These are phyloP conservation scores for Saccharomycopsis oosterbeekiorum DNA, from an alignment of 805 yeast species.

Conservation along the genomic window DNA sequence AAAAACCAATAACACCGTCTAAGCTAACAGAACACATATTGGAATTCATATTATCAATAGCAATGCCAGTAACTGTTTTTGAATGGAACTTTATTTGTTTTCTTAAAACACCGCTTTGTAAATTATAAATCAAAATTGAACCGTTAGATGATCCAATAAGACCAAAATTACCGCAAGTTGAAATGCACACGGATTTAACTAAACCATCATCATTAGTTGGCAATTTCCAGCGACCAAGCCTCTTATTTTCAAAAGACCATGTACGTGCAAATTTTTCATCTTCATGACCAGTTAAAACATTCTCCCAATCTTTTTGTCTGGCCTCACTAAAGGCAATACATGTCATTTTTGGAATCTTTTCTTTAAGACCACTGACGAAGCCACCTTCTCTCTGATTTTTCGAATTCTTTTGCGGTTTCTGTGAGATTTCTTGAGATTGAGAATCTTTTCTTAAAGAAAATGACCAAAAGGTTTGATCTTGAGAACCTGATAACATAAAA, in stretches of 20 bases:
- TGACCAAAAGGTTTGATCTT: constrained; percentile 80
- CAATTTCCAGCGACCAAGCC: constrained; percentile 67
- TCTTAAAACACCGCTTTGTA: constrained; percentile 83
- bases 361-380: constrained; percentile 40
- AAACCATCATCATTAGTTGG: constrained; percentile 68
- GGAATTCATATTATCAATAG: constrained; percentile 83
- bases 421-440: constrained; percentile 89
- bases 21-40: constrained; percentile 79
- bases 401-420: constrained; percentile 42
- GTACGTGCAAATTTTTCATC: constrained; percentile 79
- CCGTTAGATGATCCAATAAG: constrained; percentile 85
- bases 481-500: constrained; percentile 74
- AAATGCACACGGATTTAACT: constrained; percentile 66
- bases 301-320: constrained; percentile 88
- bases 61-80: constrained; percentile 78
- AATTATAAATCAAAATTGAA: constrained; percentile 72
- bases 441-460: constrained; percentile 93
- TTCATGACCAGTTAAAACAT: constrained; percentile 79
- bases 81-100: constrained; percentile 62
- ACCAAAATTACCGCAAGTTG: constrained; percentile 94
- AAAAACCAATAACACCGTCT: constrained; percentile 83
- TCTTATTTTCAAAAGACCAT: constrained; percentile 74
- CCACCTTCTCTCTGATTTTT: constrained; percentile 43
- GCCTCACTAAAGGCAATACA: constrained; percentile 63
- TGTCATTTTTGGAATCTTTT: constrained; percentile 68